Percentiles rank a stretch among this genome's conserved stretches.
Evolutionary conservation across 305 asterid species (phyloP).

Genomic region (Fraxinus paxiana): DNA sequence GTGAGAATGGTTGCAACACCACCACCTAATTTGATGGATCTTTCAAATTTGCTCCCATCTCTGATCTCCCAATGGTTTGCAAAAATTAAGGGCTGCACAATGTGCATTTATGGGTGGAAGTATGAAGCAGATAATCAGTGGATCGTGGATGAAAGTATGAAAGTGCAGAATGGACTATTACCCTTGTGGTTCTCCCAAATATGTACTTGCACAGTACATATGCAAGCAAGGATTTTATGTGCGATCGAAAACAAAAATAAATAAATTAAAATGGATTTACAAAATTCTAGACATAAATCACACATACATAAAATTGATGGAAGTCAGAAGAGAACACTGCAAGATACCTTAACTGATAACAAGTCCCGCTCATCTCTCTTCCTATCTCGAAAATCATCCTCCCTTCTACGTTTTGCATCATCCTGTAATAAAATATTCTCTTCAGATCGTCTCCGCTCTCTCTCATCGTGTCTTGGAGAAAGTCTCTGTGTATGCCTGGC

Average conservation of each 20-base stretch:
- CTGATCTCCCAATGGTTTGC: neutral
- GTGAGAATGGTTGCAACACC: neutral
- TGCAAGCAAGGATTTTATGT: conserved; percentile 4
- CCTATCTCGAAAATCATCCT: conserved; percentile 85
- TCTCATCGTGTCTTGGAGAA: conserved; percentile 90
- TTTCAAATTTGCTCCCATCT: neutral
- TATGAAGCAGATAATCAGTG: neutral
- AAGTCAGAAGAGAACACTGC: neutral
- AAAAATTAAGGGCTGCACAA: neutral
- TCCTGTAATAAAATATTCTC: conserved; percentile 75
- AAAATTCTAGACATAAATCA: neutral
- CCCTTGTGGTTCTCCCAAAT: neutral
- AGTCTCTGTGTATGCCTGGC: conserved; percentile 79
- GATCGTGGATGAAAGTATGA: neutral
- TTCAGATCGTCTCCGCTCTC: conserved; percentile 91
- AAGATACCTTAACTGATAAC: conserved; percentile 58
- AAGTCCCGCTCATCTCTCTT: conserved; percentile 90
- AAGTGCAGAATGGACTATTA: neutral
- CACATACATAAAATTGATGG: neutral
- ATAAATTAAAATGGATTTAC: neutral
- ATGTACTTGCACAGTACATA: conserved; percentile 18
- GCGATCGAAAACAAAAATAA: neutral
- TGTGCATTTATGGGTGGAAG: neutral
- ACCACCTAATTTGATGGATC: neutral
- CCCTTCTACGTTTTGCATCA: conserved; percentile 86